Evolutionary conservation across 257 asterid species (phyloP).

Genomic region (Solanum pinnatisectum): DNA sequence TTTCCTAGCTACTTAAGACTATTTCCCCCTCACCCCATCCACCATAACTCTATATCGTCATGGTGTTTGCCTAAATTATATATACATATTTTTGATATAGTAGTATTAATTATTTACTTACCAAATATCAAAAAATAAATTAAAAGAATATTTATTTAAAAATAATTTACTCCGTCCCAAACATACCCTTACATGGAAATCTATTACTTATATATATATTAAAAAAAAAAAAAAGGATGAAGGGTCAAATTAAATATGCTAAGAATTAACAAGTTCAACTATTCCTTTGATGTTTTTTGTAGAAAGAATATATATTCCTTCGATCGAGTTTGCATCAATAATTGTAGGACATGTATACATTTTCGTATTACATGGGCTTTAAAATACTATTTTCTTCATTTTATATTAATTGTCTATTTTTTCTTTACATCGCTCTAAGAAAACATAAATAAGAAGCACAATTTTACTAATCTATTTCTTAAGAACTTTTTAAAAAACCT

Average conservation of each 20-base stretch:
- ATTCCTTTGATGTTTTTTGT: background rate
- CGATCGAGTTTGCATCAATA: background rate
- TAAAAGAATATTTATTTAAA: background rate
- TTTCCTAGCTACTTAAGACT: background rate
- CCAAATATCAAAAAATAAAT: background rate
- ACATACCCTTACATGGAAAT: background rate
- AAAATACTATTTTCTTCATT: background rate
- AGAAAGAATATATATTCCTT: background rate
- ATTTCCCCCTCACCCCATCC: background rate
- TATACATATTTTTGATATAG: background rate
- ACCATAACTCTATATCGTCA: background rate
- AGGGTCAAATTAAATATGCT: background rate
- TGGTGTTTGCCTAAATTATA: background rate
- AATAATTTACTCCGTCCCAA: background rate
- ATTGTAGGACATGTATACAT: background rate
- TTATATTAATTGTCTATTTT: background rate
- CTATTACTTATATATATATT: background rate
- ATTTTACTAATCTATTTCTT: background rate
- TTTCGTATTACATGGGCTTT: background rate
- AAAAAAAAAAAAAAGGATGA: background rate
- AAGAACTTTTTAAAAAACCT: too few relatives aligned
- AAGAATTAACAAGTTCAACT: background rate
- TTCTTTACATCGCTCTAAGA: background rate
- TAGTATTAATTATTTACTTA: background rate
- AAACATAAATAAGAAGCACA: too few relatives aligned